These are phyloP conservation scores for Trebouxia sp. DNA, from an alignment of 139 green algal species.

Conservation along the genomic window DNA sequence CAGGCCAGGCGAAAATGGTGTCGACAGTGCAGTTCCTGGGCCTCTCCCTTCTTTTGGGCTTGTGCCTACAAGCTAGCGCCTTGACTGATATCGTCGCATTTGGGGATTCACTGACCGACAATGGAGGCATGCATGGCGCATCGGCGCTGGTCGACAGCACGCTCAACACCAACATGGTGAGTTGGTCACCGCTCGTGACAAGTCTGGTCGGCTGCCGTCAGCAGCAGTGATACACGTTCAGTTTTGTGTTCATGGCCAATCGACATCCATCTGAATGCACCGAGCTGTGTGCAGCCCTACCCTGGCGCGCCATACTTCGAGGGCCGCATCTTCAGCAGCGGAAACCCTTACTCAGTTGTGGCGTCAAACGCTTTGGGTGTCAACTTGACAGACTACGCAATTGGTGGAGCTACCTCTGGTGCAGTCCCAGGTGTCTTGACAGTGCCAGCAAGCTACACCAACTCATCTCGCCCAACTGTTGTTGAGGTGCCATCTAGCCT, in stretches of 20 bases:
- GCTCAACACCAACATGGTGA: not conserved
- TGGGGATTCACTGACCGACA: not conserved
- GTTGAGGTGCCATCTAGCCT: not conserved
- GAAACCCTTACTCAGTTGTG: not conserved
- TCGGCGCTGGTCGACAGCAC: not conserved
- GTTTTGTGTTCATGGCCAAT: no score
- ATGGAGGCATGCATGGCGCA: not conserved
- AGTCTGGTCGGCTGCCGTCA: no score
- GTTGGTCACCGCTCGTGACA: no score
- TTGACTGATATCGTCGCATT: not conserved
- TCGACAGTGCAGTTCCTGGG: not conserved
- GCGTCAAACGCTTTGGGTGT: not conserved
- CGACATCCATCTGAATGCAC: no score
- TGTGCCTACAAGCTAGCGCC: not conserved
- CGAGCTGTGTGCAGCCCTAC: not conserved
- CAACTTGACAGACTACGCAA: not conserved
- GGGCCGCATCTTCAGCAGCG: constrained; percentile 2
- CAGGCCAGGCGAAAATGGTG: not conserved
- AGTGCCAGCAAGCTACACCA: not conserved
- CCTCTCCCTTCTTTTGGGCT: not conserved
- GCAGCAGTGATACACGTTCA: no score
- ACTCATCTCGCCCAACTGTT: not conserved
- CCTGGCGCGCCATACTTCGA: not conserved
- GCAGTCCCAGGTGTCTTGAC: not conserved
- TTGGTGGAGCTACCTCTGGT: not conserved